Evolutionary conservation across 257 asterid species (phyloP), one percentile per base, ranked within the genome.

Genomic region (Rehmannia glutinosa): DNA sequence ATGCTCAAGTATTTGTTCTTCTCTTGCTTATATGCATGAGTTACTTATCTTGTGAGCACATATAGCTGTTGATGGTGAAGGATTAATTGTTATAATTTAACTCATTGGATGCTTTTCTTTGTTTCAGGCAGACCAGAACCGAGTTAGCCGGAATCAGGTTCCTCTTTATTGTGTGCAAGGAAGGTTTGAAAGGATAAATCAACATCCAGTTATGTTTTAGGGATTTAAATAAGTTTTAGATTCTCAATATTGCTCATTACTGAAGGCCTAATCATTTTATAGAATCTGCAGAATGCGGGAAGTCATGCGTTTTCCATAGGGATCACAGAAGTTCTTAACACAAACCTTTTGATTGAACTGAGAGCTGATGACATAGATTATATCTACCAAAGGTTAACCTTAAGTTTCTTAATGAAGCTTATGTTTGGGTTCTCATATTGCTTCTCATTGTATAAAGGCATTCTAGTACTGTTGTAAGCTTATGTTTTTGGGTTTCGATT

Each of bases 291-390:
- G 99, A 82, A 85, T 82, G 89, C 89, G 5, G 97, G 95, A 58
- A 84, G 84, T 70, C 96, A 74, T 66, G 86, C 91, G 41, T 94
- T 94, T 72, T 94, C 99, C 67, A 81, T 91, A 64, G 99, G 97
- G 65, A 91, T 94, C 68, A 87, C 96, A 5, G 97, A 94, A 83
- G 95, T 79, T 72, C 87, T 94, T 32, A 94, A 94, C 82, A 81
- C 96, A 23, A 87, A 94, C 77, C 95, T 94, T 71, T 36, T 94
- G 86, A 77, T 94, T 64, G 99, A 94, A 77, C 68, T 94, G 73
- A 85, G 92, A 58, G 99, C 99, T 49, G 97, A 94, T 75, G 97
- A 94, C 63, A 84, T 94, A 54, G 97, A 94, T 68, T 94, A 79
- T 68, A 97, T 94, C 68, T 94, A 82, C 66, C 99, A 94, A 74